phyloP scores from a whole-genome alignment of 2,329 filamentous ascomycete species.

The Fusarium penzigii region DNA sequence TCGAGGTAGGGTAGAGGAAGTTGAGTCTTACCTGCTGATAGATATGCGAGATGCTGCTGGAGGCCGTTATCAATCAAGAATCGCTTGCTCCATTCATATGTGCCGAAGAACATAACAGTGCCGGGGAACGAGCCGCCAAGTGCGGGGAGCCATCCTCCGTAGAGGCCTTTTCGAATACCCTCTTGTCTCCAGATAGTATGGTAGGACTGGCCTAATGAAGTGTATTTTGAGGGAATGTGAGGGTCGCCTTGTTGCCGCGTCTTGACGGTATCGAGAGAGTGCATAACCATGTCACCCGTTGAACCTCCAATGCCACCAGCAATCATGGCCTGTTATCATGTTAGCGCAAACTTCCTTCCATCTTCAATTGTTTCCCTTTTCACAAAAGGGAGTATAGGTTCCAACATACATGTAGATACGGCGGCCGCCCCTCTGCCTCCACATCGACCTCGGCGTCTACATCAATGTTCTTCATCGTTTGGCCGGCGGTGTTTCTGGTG shows the following conservation, averaged over 20 bases:
- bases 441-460: conserved; percentile 31
- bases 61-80: conserved; percentile 82
- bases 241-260: conserved; percentile 97
- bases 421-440: conserved; percentile 45
- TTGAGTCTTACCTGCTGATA: conserved; percentile 67
- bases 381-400: not conserved
- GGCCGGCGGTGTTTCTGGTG: conserved; percentile 21
- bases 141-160: conserved; percentile 90
- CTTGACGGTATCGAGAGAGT: conserved; percentile 97
- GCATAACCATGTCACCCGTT: conserved; percentile 96
- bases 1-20: not conserved
- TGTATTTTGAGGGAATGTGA: conserved; percentile 88
- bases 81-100: conserved; percentile 94
- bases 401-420: conserved; percentile 44
- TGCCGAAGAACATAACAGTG: conserved; percentile 92
- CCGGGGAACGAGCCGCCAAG: conserved; percentile 91
- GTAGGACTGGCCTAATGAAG: conserved; percentile 86
- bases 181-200: conserved; percentile 92
- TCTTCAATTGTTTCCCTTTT: not conserved
- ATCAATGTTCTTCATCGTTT: conserved; percentile 40
- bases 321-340: conserved; percentile 74
- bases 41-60: conserved; percentile 80
- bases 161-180: conserved; percentile 80
- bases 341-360: conserved; percentile 14
- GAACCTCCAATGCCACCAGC: conserved; percentile 91